Evolutionary conservation across 805 yeast species (phyloP), one percentile per base, ranked within the genome.

Genomic region (Alloascoidea africana): DNA sequence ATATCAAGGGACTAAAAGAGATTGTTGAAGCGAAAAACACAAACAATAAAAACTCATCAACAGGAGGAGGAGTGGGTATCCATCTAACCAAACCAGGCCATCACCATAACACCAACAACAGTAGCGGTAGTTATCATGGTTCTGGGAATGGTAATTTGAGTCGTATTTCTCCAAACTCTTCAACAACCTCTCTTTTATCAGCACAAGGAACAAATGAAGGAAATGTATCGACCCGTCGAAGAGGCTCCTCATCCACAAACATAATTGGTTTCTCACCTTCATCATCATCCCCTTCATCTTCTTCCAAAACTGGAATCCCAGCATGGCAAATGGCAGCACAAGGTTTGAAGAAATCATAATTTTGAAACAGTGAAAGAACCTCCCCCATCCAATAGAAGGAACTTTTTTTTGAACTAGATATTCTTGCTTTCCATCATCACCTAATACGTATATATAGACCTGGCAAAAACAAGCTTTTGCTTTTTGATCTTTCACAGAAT

Each of bases 1-100:
- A 84, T 53, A 58, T 84, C 40, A 63, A 59, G 40, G 73, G 83
- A n/a, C 63, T 85, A 42, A 80, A 79, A 49, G 54, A 52, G 47
- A 51, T 62, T 27, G 52, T 59, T 17, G 48, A 57, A 8, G 48
- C 30, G 8, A n/a, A 23, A 23, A 23, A n/a, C n/a, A 23, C 30
- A 23, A 23, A 23, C n/a, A n/a, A n/a, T 23, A 23, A 8, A 23
- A 23, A 23, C n/a, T 8, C 30, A 23, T 8, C 8, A 8, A 23
- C 30, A 23, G n/a, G n/a, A 8, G 30, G 30, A 23, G n/a, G n/a
- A 8, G n/a, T 23, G n/a, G n/a, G n/a, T 23, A n/a, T 8, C 8
- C 8, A 23, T 23, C n/a, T 23, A 23, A 23, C 8, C n/a, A 23
- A 23, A 23, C n/a, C 30, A 23, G n/a, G n/a, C n/a, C 30, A 23